Evolutionary conservation across 176 grass and related monocot genomes (phyloP), one percentile per base, ranked within the genome.

Genomic region (Oryza meridionalis): DNA sequence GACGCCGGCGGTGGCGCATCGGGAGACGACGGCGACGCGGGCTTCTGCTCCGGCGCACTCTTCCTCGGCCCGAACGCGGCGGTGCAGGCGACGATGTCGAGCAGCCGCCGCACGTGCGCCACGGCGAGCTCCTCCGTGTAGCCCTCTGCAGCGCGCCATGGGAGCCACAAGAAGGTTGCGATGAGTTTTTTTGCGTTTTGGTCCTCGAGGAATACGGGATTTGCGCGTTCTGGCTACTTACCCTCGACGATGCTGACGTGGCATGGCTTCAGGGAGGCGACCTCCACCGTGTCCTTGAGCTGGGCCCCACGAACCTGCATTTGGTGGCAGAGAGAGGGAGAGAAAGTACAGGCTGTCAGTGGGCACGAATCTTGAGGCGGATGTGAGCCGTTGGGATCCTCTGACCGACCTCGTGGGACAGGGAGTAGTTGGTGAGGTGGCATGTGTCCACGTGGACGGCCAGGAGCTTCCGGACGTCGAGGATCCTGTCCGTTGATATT

Each of bases 61-160:
- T 92, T 88, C 69, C 67, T 65, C 16, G 84, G 40, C 14, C 91
- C 91, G 85, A 98, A 95, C 37, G 89, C 89, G 24, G 93, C 92
- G 38, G 96, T 94, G 85, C 93, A 98, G 4, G 96, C 89, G 77
- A 95, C 87, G 83, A 98, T 86, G 87, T 98, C 93, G 73, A 98
- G 93, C 31, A 98, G 77, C 26, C 91, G 89, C 16, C 87, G 91
- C 45, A 95, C 87, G 65, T 98, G 96, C 26, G 87, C 96, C 66
- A 93, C 72, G 71, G 93, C 96, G 81, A 90, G 89, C 89, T 95
- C 91, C 79, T 94, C 96, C 55, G 93, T 98, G 87, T 98, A 98
- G 31, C 92, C 80, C 84, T 93, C 96, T 98, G 89, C 96, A 92
- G 89, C 70, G 89, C 70, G 70, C 55, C 47, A 88, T 72, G 12